phyloP scores from a whole-genome alignment of 140 eudicot genomes.

The Bidens hawaiensis region DNA sequence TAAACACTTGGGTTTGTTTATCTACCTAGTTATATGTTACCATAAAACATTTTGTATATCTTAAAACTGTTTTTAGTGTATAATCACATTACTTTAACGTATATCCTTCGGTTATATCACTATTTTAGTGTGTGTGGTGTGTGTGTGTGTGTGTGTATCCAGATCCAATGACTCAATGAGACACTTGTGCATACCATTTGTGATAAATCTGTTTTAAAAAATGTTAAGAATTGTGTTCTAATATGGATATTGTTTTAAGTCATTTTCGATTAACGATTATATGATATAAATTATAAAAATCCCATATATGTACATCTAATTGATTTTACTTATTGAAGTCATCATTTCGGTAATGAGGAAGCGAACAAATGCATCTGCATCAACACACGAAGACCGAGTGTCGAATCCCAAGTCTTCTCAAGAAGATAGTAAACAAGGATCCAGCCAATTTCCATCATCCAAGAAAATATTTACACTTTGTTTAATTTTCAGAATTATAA shows the following conservation, averaged over 20 bases:
- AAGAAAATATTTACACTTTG: conserved; percentile 49
- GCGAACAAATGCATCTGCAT: conserved; percentile 24
- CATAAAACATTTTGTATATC: not conserved
- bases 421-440: conserved; percentile 20
- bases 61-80: not conserved
- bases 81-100: not conserved
- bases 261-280: not conserved
- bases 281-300: not conserved
- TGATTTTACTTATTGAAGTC: conserved; percentile 4
- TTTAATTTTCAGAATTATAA: conserved; percentile 44
- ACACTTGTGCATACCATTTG: not conserved
- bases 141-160: too few species aligned
- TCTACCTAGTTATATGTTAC: not conserved
- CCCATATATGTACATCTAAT: not conserved
- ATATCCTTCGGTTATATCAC: too few species aligned
- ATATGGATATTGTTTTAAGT: not conserved
- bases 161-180: too few species aligned
- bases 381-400: conserved; percentile 17
- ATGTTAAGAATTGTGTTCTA: not conserved
- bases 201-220: not conserved
- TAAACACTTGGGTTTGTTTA: too few species aligned
- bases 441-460: conserved; percentile 27
- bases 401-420: conserved; percentile 17
- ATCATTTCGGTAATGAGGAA: conserved; percentile 34
- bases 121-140: too few species aligned